Base-by-base conservation (phyloP, 192 early-diverging fungal genomes). In the Funneliformis mosseae region DNA sequence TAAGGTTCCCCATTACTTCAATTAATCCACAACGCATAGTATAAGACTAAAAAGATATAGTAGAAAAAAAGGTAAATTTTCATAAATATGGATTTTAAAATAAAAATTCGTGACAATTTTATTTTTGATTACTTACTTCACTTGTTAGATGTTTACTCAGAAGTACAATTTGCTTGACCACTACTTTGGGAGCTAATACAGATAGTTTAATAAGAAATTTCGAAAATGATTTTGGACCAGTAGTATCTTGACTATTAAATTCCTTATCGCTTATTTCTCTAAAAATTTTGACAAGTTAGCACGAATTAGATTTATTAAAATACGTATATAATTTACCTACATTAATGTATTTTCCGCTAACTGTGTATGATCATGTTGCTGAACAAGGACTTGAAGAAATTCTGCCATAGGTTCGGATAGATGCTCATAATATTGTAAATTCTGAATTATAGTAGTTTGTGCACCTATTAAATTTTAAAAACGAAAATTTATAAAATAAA, bases 141-240 rank as follows among this genome's bases (percentile, higher is more conserved):
- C 96, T 94, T 86, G 97, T 97, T 60, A 99, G 84, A 66, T 95
- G 95, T 0, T 89, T 84, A 74, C 95, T 92, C 55, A 99, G 84
- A 46, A 94, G 83, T 39, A 92, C 94, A 90, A 99, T 95, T 75
- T 97, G 94, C 61, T 96, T 97, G 73, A 98, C 80, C 27, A 98
- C 90, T 4, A 92, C 84, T 78, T 92, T 94, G 59, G 96, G 97
- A 11, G 87, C 87, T 42, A 95, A 73, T 80, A 96, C 95, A 25
- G 97, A 93, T 28, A 98, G 82, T 41, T 90, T 89, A 4, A 95
- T 87, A 39, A 99, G 84, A 82, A 98, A 98, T 46, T 88, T 87
- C 0, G 96, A 88, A 71, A 95, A 93, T 16, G 93, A 92, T 83
- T 96, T 95, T n/a, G 96, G 92, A 18, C 88, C 88, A 23, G 90